Percentiles rank a stretch among this genome's conserved stretches.
Conservation (phyloP, 2,329 filamentous ascomycete species). For the Neurospora crassa region DNA sequence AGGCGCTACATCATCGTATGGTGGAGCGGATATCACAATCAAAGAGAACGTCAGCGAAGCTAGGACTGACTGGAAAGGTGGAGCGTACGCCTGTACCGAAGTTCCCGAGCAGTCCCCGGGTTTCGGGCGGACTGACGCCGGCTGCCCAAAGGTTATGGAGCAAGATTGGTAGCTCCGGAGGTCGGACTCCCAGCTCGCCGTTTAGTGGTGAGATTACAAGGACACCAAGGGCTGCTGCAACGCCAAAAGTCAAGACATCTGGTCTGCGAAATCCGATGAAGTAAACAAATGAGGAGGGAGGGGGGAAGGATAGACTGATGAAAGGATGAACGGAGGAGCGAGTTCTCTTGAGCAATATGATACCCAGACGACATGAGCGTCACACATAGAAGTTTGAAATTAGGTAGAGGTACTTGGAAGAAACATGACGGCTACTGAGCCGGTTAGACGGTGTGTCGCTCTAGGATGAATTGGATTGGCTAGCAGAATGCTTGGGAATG, state of each 20-base stretch:
- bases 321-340: not conserved
- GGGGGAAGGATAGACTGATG: not conserved
- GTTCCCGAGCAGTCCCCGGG: slow-evolving; percentile 57
- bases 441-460: not conserved
- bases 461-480: not conserved
- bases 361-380: slow-evolving; percentile 4
- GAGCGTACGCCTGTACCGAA: slow-evolving; percentile 55
- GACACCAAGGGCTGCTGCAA: slow-evolving; percentile 22
- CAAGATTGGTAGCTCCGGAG: slow-evolving; percentile 40
- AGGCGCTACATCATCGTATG: slow-evolving; percentile 76
- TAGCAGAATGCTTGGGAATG: not conserved
- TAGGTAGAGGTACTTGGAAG: not conserved
- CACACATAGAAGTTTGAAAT: not conserved
- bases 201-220: slow-evolving; percentile 23
- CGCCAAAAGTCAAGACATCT: slow-evolving; percentile 28
- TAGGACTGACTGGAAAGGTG: slow-evolving; percentile 50
- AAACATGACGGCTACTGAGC: not conserved
- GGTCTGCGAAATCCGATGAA: slow-evolving; percentile 26
- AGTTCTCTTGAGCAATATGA: not conserved
- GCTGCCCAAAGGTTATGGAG: slow-evolving; percentile 62
- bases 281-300: not conserved
- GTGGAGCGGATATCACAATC: slow-evolving; percentile 71
- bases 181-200: slow-evolving; percentile 26
- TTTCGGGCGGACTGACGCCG: slow-evolving; percentile 53
- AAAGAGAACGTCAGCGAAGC: slow-evolving; percentile 53